Percentiles rank a stretch among this genome's conserved stretches.
Evolutionary conservation across 202 grass and related monocot genomes (phyloP).

Genomic region (Setaria viridis): DNA sequence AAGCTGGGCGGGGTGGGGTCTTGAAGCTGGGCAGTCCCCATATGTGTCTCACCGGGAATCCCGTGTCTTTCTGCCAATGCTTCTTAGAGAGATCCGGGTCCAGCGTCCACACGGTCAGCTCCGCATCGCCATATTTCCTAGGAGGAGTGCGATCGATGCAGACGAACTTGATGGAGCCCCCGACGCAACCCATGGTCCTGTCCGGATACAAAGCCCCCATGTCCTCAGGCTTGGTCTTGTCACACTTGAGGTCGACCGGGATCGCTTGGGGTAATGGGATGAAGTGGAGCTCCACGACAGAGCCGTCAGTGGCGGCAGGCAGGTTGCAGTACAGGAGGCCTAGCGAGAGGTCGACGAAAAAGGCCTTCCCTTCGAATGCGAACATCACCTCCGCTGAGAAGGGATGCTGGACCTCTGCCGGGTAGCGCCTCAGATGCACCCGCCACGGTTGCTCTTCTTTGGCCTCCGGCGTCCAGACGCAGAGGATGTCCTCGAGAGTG

Average conservation of each 20-base stretch:
- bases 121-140: background rate
- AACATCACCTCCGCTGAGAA: background rate
- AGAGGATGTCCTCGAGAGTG: background rate
- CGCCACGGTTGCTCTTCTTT: too few species aligned
- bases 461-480: background rate
- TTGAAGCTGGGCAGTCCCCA: background rate
- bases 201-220: too few species aligned
- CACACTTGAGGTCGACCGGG: too few species aligned
- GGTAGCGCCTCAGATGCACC: too few species aligned
- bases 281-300: background rate
- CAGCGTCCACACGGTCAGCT: conserved; percentile 13
- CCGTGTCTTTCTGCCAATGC: background rate
- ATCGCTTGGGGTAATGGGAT: background rate
- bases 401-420: background rate
- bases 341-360: background rate
- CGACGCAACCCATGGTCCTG: too few species aligned
- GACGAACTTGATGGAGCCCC: background rate
- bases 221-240: too few species aligned
- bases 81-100: background rate
- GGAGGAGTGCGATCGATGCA: background rate
- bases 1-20: background rate
- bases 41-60: background rate
- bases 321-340: background rate
- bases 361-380: background rate
- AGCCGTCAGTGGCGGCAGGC: background rate